phyloP scores from a whole-genome alignment of 768 basidiomycete genomes.

The Lactarius sanguifluus region DNA sequence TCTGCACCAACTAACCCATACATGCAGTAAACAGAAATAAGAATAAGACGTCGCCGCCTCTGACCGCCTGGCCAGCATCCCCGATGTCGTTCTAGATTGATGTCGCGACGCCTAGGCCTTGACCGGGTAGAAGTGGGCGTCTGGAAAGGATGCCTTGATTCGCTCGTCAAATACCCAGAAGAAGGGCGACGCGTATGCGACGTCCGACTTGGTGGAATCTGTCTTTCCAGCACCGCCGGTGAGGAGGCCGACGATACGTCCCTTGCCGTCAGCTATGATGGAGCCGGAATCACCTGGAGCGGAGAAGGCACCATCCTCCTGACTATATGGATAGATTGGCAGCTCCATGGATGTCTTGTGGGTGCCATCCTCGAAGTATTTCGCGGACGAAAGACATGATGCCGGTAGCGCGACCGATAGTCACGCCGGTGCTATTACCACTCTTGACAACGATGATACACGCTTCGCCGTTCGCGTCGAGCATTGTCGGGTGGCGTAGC shows the following conservation, averaged over 20 bases:
- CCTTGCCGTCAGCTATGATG: slow-evolving; percentile 26
- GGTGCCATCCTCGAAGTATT: slow-evolving; percentile 23
- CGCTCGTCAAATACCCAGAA: slow-evolving; percentile 1
- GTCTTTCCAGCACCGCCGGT: slow-evolving; percentile 23
- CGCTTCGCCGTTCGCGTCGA: slow-evolving; percentile 27
- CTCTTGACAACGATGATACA: slow-evolving; percentile 32
- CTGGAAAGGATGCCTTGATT: slow-evolving; percentile 1
- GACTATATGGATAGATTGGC: slow-evolving; percentile 22
- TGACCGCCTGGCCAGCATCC: too few species aligned
- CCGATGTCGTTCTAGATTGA: neutral
- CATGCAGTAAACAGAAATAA: too few species aligned
- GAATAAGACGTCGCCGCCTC: too few species aligned
- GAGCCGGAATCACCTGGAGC: slow-evolving; percentile 32
- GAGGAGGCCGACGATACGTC: slow-evolving; percentile 29
- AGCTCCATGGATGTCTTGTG: slow-evolving; percentile 25
- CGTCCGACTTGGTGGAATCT: slow-evolving; percentile 1
- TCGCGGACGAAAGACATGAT: slow-evolving; percentile 30
- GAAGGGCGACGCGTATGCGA: slow-evolving; percentile 15
- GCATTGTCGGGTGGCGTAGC: slow-evolving; percentile 26
- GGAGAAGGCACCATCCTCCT: slow-evolving; percentile 30
- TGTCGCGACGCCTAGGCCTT: neutral
- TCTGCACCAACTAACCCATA: too few species aligned
- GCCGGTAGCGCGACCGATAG: slow-evolving; percentile 32
- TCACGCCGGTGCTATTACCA: slow-evolving; percentile 31
- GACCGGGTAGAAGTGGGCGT: neutral